Base-by-base conservation (phyloP, 768 basidiomycete genomes). In the Lactifluus subvellereus region DNA sequence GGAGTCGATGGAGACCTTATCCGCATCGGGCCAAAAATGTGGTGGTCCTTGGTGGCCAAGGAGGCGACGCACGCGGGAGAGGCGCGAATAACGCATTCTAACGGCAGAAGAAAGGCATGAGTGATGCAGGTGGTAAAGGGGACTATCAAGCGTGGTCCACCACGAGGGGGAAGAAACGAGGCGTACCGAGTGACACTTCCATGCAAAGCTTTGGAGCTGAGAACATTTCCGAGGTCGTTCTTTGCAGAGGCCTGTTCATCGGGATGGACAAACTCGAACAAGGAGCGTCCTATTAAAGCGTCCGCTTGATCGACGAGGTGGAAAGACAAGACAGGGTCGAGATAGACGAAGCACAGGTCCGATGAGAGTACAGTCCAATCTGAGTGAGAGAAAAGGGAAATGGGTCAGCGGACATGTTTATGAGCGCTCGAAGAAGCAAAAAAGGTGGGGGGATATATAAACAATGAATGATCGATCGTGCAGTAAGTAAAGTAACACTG, bases 321-420 rank as follows among this genome's bases (percentile, higher is more conserved):
- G 71, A 66, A 73, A 14, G 83, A 78, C 65, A 93, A 80, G 59
- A 90, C 85, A 63, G 91, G 91, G 76, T 93, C 91, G 66, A 91
- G 80, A 74, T 90, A 92, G 64, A 93, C 82, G 75, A 91, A 91
- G 55, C 82, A 76, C 54, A 94, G 82, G 72, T 87, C 82, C 52
- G 86, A 73, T n/a, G 86, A 84, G 69, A 94, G 80, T 66, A 94
- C 77, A 32, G 89, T 77, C 91, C 91, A 94, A 77, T 92, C 89
- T 91, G 73, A 30, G 57, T 11, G 68, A 55, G 69, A 70, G 55
- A 65, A 71, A 68, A 67, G 49, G 67, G 57, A 40, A 69, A 42
- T 66, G 65, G 49, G 59, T 66, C 67, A 63, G 61, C 57, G 59
- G 62, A 68, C 63, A 54, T 30, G 61, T 65, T 67, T 60, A 59